Percentiles rank a stretch among this genome's conserved stretches.
Evolutionary conservation across 352 stramenopile genomes (phyloP).

Genomic region (Pythium biforme): DNA sequence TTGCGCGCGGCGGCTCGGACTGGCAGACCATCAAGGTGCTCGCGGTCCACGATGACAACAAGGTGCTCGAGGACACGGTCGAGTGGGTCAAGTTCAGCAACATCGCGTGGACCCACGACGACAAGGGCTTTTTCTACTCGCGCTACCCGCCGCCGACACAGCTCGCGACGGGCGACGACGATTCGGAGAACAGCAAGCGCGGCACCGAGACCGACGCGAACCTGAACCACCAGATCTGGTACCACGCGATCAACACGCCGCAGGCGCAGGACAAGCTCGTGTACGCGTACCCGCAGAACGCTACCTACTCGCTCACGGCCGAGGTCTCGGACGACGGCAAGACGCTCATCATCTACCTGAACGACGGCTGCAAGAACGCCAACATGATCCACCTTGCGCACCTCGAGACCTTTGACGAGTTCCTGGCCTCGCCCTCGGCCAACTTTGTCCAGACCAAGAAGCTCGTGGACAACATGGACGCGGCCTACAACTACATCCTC

Average conservation of each 20-base stretch:
- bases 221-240: constrained; percentile 81
- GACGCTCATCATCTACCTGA: constrained; percentile 69
- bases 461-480: constrained; percentile 86
- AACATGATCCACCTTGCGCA: constrained; percentile 86
- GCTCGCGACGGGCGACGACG: constrained; percentile 45
- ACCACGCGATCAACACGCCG: constrained; percentile 68
- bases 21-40: constrained; percentile 88
- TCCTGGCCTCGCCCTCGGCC: constrained; percentile 35
- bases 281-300: constrained; percentile 72
- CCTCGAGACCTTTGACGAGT: constrained; percentile 47
- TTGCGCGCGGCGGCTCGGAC: constrained; percentile 80
- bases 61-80: constrained; percentile 73
- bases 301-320: constrained; percentile 63
- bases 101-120: constrained; percentile 82
- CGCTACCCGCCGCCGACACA: constrained; percentile 71
- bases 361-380: constrained; percentile 88
- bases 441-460: constrained; percentile 58
- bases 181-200: constrained; percentile 44
- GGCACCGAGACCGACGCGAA: constrained; percentile 81
- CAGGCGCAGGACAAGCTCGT: constrained; percentile 75
- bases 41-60: constrained; percentile 63
- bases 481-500: constrained; percentile 80
- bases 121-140: constrained; percentile 86
- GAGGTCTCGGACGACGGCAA: constrained; percentile 81
- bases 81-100: constrained; percentile 89